These are phyloP conservation scores for Aphanomyces invadans DNA, from an alignment of 352 stramenopile species.

Conservation along the genomic window DNA sequence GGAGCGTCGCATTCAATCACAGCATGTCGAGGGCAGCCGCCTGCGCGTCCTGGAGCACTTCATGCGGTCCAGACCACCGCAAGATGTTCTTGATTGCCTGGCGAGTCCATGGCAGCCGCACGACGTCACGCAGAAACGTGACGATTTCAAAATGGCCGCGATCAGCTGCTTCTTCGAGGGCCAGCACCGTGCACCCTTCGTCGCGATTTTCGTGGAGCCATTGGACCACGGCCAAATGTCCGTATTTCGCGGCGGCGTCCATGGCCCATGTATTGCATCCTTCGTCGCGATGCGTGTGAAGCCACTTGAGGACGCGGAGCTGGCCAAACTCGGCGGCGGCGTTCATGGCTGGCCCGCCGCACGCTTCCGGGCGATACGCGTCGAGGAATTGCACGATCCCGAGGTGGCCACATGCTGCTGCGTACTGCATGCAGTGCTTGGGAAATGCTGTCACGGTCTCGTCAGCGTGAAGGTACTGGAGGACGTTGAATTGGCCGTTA, in stretches of 20 bases:
- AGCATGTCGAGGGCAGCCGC: not conserved
- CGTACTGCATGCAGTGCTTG: conserved; percentile 10
- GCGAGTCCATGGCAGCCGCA: not conserved
- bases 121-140: not conserved
- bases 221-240: conserved; percentile 27
- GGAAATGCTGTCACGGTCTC: not conserved
- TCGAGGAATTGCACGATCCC: conserved; percentile 6
- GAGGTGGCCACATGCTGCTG: not conserved
- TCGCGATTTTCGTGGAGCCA: conserved; percentile 30
- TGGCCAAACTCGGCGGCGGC: conserved; percentile 11
- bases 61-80: not conserved
- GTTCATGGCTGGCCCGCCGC: conserved; percentile 24
- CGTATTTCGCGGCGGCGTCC: conserved; percentile 27
- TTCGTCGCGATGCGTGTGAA: conserved; percentile 11
- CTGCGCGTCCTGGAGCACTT: conserved; percentile 5
- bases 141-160: conserved; percentile 2
- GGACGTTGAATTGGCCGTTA: not conserved
- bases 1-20: too few relatives aligned
- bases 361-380: not conserved
- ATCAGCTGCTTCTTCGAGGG: conserved; percentile 2
- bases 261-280: conserved; percentile 24
- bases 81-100: conserved; percentile 6
- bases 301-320: conserved; percentile 6
- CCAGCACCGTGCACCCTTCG: conserved; percentile 21
- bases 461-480: conserved; percentile 6